Percentiles rank a stretch among this genome's conserved stretches.
These are phyloP conservation scores for Ophiostoma quercus DNA, from an alignment of 2,329 filamentous ascomycete genomes.

Conservation along the genomic window DNA sequence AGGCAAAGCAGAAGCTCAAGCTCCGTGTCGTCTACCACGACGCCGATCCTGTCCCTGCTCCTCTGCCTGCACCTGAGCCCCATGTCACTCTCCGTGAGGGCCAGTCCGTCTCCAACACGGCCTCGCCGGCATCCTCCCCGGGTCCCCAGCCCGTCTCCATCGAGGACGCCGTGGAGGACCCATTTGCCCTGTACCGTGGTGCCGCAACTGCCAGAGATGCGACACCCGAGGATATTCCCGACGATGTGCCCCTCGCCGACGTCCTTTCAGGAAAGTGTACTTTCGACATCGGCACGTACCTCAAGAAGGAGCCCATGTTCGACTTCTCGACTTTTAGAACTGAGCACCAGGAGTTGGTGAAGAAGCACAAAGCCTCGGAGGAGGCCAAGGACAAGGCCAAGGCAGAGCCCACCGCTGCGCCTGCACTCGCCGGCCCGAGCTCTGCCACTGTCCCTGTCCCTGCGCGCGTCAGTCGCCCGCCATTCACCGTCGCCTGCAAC, in stretches of 20 bases:
- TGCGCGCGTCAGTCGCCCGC: not conserved
- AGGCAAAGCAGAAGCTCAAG: slow-evolving; percentile 96
- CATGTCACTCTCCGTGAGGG: not conserved
- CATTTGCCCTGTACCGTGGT: not conserved
- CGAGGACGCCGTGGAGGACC: slow-evolving; percentile 44
- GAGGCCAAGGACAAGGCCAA: not conserved
- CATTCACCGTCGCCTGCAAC: slow-evolving; percentile 90
- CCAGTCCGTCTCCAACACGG: not conserved
- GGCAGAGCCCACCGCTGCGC: not conserved
- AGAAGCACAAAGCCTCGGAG: not conserved
- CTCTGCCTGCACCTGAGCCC: too few relatives aligned
- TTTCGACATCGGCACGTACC: too few relatives aligned
- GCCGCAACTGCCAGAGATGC: too few relatives aligned
- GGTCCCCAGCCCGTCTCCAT: slow-evolving; percentile 38
- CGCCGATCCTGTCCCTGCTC: too few relatives aligned
- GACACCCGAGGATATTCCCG: too few relatives aligned
- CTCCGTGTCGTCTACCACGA: slow-evolving; percentile 57
- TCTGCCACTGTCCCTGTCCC: not conserved
- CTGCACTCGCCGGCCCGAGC: not conserved
- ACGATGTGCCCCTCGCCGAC: too few relatives aligned
- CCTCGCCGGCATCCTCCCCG: slow-evolving; percentile 17
- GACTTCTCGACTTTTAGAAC: too few relatives aligned
- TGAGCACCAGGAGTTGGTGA: not conserved
- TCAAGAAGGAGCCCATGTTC: too few relatives aligned
- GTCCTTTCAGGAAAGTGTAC: too few relatives aligned